Conservation (phyloP, 805 yeast species). For the Wickerhamiella qilinensis region DNA sequence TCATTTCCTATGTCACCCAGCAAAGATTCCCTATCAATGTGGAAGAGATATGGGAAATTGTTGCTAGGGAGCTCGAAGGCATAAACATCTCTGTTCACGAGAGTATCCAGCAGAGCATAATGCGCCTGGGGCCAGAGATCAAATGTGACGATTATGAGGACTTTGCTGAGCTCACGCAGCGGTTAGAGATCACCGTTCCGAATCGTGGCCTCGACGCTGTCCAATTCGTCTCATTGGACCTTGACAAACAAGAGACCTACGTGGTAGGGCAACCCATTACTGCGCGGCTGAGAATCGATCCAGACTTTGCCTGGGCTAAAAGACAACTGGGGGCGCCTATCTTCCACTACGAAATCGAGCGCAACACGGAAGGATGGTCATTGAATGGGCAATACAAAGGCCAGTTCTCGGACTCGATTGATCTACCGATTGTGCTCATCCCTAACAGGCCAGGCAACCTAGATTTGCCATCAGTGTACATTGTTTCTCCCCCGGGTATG, state of each 20-base stretch:
- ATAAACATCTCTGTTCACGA: slow-evolving; percentile 8
- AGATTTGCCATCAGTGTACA: slow-evolving; percentile 44
- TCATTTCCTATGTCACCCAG: slow-evolving; percentile 4
- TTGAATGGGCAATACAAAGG: slow-evolving; percentile 55
- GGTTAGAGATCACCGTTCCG: slow-evolving; percentile 38
- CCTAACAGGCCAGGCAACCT: slow-evolving; percentile 69
- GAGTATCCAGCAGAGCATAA: slow-evolving; percentile 2
- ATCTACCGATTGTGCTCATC: slow-evolving; percentile 33
- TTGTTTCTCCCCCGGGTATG: slow-evolving; percentile 23
- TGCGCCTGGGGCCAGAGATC: neutral
- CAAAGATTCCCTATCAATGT: slow-evolving; percentile 5
- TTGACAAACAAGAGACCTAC: slow-evolving; percentile 23
- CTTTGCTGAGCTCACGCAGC: slow-evolving; percentile 7
- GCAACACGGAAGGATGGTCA: slow-evolving; percentile 59
- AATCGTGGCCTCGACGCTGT: slow-evolving; percentile 45
- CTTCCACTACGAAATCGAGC: slow-evolving; percentile 33
- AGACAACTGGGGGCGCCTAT: slow-evolving; percentile 10
- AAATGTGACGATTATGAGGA: neutral
- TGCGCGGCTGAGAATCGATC: slow-evolving; percentile 27
- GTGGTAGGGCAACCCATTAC: slow-evolving; percentile 50
- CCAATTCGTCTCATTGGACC: slow-evolving; percentile 36
- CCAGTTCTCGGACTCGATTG: slow-evolving; percentile 25
- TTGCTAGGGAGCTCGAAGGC: slow-evolving; percentile 6
- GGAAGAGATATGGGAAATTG: slow-evolving; percentile 7
- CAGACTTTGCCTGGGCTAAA: slow-evolving; percentile 31